Percentiles rank a stretch among this genome's conserved stretches.
Conservation (phyloP, 768 basidiomycete species). For the Suillus bovinus region DNA sequence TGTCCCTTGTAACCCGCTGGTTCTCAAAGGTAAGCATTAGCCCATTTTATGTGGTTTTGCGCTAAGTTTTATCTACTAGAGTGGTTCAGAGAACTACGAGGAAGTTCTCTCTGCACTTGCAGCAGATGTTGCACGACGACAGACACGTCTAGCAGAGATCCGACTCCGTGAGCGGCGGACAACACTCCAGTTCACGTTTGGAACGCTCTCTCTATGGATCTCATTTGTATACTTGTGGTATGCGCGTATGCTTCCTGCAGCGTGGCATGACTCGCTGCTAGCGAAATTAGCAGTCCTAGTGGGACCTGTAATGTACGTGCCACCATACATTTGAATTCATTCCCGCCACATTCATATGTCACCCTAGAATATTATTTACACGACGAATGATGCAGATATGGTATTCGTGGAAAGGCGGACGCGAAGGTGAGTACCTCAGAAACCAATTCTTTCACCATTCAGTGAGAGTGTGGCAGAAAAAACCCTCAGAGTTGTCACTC, state of each 20-base stretch:
- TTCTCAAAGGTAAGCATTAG: constrained; percentile 25
- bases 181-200: constrained; percentile 74
- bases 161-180: constrained; percentile 82
- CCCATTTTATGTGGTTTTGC: not conserved
- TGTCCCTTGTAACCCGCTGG: constrained; percentile 32
- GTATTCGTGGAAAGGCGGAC: constrained; percentile 78
- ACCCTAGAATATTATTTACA: constrained; percentile 65
- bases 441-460: constrained; percentile 1
- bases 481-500: constrained; percentile 69
- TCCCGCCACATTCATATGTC: not conserved
- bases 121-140: constrained; percentile 68
- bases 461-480: constrained; percentile 55
- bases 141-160: constrained; percentile 76
- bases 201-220: constrained; percentile 74
- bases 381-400: constrained; percentile 81
- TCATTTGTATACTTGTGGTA: constrained; percentile 78
- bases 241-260: constrained; percentile 49
- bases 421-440: constrained; percentile 57
- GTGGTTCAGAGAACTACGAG: constrained; percentile 66
- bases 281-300: constrained; percentile 55
- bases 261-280: constrained; percentile 26
- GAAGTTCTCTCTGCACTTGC: constrained; percentile 67
- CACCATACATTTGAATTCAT: not conserved
- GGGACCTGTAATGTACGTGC: constrained; percentile 77
- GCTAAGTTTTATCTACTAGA: constrained; percentile 12